A percentile compares a stretch with the other conserved stretches of the same genome.
These are phyloP conservation scores for Fistulina hepatica DNA, from an alignment of 1,284 basidiomycete genomes.

Conservation along the genomic window DNA sequence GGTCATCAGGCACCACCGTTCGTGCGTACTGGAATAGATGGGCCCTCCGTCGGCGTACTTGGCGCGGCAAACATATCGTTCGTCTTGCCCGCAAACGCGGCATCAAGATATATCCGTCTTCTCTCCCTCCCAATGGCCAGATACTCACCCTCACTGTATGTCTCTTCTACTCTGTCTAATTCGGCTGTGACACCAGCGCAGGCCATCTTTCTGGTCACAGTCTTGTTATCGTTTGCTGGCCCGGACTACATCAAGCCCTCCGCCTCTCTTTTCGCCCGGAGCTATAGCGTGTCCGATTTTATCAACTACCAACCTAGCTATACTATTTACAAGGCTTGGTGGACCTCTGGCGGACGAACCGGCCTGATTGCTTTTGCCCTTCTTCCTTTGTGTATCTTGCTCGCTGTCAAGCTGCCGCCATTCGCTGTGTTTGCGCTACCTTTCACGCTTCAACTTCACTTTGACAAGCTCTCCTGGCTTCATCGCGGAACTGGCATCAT, in stretches of 20 bases:
- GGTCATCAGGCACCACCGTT: constrained; percentile 26
- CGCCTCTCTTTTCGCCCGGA: constrained; percentile 27
- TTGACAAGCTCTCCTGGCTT: constrained; percentile 67
- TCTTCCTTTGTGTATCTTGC: constrained; percentile 64
- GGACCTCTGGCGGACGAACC: constrained; percentile 65
- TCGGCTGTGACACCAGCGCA: too few species aligned
- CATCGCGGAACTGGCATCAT: constrained; percentile 69
- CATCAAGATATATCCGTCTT: constrained; percentile 32
- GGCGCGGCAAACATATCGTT: constrained; percentile 17
- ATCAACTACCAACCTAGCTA: constrained; percentile 37
- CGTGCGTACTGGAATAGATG: constrained; percentile 42
- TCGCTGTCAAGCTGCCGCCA: constrained; percentile 75
- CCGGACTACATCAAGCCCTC: constrained; percentile 66
- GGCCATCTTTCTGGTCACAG: constrained; percentile 32
- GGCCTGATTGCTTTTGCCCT: constrained; percentile 75
- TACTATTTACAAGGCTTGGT: constrained; percentile 64
- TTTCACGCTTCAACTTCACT: constrained; percentile 56
- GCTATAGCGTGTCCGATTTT: constrained; percentile 18
- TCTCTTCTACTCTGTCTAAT: too few species aligned
- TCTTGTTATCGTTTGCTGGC: constrained; percentile 48
- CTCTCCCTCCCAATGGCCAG: constrained; percentile 54
- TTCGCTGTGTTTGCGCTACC: constrained; percentile 72
- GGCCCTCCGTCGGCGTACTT: constrained; percentile 29
- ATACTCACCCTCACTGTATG: constrained; percentile 36
- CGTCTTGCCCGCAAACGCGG: constrained; percentile 17